These are phyloP conservation scores for Aspergillus uvarum DNA, from an alignment of 2,329 filamentous ascomycete genomes.

Conservation along the genomic window DNA sequence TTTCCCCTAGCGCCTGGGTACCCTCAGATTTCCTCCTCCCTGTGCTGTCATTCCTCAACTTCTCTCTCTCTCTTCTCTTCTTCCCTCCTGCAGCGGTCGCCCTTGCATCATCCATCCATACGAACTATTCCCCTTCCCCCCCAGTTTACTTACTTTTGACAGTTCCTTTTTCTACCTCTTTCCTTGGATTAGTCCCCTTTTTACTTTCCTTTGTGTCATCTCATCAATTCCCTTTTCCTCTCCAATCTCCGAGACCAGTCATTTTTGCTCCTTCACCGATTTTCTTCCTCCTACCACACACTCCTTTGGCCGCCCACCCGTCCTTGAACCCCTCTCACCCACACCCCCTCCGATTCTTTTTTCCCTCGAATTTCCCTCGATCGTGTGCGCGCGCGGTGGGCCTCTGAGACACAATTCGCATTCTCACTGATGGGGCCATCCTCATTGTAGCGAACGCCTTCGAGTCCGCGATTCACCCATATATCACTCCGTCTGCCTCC, in stretches of 20 bases:
- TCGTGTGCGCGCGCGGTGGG: slow-evolving; percentile 1
- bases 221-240: not conserved
- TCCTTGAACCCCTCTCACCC: not conserved
- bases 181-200: slow-evolving; percentile 3
- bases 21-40: not conserved
- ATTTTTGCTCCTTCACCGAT: slow-evolving; percentile 12
- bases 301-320: slow-evolving; percentile 1
- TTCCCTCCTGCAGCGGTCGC: slow-evolving; percentile 15
- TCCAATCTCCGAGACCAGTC: slow-evolving; percentile 2
- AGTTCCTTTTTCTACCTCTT: slow-evolving; percentile 2
- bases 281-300: not conserved
- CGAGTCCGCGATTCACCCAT: slow-evolving; percentile 1
- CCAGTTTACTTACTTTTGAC: not conserved
- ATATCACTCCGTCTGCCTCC: slow-evolving; percentile 4
- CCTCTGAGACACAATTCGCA: not conserved
- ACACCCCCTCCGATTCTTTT: slow-evolving; percentile 2
- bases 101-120: slow-evolving; percentile 18
- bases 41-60: not conserved
- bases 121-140: not conserved
- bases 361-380: not conserved
- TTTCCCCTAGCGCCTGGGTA: not conserved
- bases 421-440: slow-evolving; percentile 19
- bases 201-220: slow-evolving; percentile 1
- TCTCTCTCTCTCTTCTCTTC: not conserved
- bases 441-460: slow-evolving; percentile 7